Percentiles rank a stretch among this genome's conserved stretches.
phyloP scores from a whole-genome alignment of 2,329 filamentous ascomycete genomes.

The Monosporascus sp. region DNA sequence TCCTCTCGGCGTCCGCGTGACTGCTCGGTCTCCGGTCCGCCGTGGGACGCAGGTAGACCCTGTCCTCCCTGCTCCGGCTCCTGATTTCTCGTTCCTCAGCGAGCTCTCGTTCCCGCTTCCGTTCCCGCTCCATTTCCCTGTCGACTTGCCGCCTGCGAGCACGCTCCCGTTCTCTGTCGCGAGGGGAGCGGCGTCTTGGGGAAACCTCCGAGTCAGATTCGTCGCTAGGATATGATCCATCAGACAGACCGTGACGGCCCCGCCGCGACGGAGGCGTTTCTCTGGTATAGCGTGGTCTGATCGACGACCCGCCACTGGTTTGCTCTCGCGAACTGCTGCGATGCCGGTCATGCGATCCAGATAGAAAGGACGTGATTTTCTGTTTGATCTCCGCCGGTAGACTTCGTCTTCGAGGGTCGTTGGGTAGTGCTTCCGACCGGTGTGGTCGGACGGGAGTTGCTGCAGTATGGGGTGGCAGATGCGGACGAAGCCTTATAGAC shows the following conservation, averaged over 20 bases:
- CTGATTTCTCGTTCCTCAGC: constrained; percentile 7
- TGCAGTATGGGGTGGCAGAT: constrained; percentile 10
- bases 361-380: constrained; percentile 21
- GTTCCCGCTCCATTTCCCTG: constrained; percentile 17
- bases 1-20: constrained; percentile 25
- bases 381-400: constrained; percentile 23
- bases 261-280: constrained; percentile 19
- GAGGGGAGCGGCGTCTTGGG: constrained; percentile 14
- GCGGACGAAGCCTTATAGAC: constrained; percentile 17
- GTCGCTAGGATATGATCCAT: constrained; percentile 22
- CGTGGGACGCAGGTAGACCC: constrained; percentile 21
- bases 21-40: constrained; percentile 24
- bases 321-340: constrained; percentile 27
- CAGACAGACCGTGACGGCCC: constrained; percentile 24
- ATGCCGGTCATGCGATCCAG: constrained; percentile 19
- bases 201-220: constrained; percentile 21
- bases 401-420: constrained; percentile 21
- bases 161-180: constrained; percentile 22
- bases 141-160: constrained; percentile 15
- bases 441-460: constrained; percentile 12
- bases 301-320: constrained; percentile 1
- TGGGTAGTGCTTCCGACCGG: constrained; percentile 18
- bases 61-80: constrained; percentile 20
- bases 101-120: constrained; percentile 12
- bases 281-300: constrained; percentile 4